These are phyloP conservation scores for Tinospora cordifolia DNA, from an alignment of 164 flowering plant genomes.

Conservation along the genomic window DNA sequence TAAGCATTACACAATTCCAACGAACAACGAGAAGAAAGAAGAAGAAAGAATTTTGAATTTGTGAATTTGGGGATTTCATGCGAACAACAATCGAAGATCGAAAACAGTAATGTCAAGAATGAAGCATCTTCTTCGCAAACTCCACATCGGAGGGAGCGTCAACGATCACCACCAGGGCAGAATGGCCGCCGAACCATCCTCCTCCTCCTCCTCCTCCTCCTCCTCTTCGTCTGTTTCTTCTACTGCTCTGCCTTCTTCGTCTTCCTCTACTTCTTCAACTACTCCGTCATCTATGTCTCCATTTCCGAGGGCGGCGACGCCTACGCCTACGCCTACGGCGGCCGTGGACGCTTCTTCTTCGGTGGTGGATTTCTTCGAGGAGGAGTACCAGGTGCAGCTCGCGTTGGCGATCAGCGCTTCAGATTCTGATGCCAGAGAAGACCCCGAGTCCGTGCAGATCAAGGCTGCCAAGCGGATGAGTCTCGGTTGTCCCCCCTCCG, in stretches of 20 bases:
- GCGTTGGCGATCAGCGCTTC: slow-evolving; percentile 97
- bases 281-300: slow-evolving; percentile 4
- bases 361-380: slow-evolving; percentile 56
- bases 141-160: slow-evolving; percentile 58
- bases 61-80: slow-evolving; percentile 6
- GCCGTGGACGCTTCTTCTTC: slow-evolving; percentile 3
- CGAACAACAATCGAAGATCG: slow-evolving; percentile 18
- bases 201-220: slow-evolving; percentile 8
- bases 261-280: slow-evolving; percentile 20
- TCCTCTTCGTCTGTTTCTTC: slow-evolving; percentile 15
- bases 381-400: slow-evolving; percentile 92
- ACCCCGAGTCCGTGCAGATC: slow-evolving; percentile 84
- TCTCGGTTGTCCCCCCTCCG: slow-evolving; percentile 51
- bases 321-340: neutral
- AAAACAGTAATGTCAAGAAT: slow-evolving; percentile 46
- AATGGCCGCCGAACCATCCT: slow-evolving; percentile 26
- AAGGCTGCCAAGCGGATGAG: slow-evolving; percentile 83
- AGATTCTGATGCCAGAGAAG: slow-evolving; percentile 48
- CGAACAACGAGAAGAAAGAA: too few species aligned
- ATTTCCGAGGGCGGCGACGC: slow-evolving; percentile 6
- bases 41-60: too few species aligned
- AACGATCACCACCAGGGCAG: slow-evolving; percentile 30
- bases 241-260: slow-evolving; percentile 21
- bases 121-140: slow-evolving; percentile 79
- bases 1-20: too few species aligned